phyloP scores from a whole-genome alignment of 2,329 filamentous ascomycete species.

The Scorias spongiosa region DNA sequence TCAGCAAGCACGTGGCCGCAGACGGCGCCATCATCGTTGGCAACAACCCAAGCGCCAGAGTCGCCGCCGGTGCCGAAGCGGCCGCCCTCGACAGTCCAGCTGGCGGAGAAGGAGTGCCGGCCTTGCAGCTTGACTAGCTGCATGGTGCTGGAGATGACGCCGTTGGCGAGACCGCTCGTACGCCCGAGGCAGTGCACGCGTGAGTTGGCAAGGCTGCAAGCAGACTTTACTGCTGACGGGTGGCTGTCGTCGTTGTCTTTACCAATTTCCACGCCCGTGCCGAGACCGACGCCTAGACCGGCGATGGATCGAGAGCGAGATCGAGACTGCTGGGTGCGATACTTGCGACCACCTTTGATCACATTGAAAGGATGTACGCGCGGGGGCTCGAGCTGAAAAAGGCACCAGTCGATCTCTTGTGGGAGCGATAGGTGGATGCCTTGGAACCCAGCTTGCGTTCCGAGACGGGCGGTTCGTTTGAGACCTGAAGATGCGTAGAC shows the following conservation, averaged over 20 bases:
- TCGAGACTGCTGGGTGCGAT: conserved; percentile 10
- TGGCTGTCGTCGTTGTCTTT: conserved; percentile 20
- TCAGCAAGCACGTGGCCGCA: conserved; percentile 81
- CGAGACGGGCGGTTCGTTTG: conserved; percentile 35
- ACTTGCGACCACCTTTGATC: conserved; percentile 40
- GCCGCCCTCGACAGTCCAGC: conserved; percentile 43
- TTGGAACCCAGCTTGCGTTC: conserved; percentile 17
- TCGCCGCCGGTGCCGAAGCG: conserved; percentile 63
- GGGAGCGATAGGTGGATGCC: conserved; percentile 48
- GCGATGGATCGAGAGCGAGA: conserved; percentile 18
- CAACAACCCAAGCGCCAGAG: conserved; percentile 84
- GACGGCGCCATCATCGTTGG: conserved; percentile 60
- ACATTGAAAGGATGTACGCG: conserved; percentile 58
- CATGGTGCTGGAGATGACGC: conserved; percentile 62
- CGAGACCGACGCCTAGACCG: conserved; percentile 16
- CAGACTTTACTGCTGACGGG: conserved; percentile 30
- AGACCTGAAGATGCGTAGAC: conserved; percentile 85
- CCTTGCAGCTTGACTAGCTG: conserved; percentile 79
- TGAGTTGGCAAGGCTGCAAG: conserved; percentile 51
- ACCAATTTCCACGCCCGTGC: conserved; percentile 7
- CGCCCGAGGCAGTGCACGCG: conserved; percentile 79
- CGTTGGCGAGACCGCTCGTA: conserved; percentile 68
- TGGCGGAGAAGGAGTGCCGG: conserved; percentile 63
- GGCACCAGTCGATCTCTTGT: conserved; percentile 91
- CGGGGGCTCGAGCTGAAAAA: conserved; percentile 63